Evolutionary conservation across 352 stramenopile genomes (phyloP).

Genomic region (Globisporangium solare): DNA sequence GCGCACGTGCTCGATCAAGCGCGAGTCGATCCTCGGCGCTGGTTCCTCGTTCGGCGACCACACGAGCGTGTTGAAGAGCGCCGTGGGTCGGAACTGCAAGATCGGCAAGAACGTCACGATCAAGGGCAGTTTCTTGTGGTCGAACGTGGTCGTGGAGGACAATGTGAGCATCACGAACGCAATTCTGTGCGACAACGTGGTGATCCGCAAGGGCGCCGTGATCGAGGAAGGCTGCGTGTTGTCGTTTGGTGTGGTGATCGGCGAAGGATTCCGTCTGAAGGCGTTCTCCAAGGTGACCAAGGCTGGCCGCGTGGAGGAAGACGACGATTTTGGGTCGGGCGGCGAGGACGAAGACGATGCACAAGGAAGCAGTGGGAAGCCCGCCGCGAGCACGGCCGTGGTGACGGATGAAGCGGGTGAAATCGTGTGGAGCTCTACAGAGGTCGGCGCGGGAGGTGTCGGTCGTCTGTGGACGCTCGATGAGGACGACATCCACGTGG

Average conservation of each 20-base stretch:
- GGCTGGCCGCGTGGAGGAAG: conserved; percentile 35
- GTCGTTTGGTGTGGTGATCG: conserved; percentile 80
- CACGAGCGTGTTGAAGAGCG: conserved; percentile 49
- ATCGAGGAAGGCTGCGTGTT: conserved; percentile 75
- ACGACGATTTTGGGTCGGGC: conserved; percentile 75
- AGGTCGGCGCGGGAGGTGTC: conserved; percentile 68
- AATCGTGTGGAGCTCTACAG: conserved; percentile 53
- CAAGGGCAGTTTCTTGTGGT: conserved; percentile 77
- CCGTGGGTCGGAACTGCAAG: conserved; percentile 63
- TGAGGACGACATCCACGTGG: conserved; percentile 76
- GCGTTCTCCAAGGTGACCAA: conserved; percentile 84
- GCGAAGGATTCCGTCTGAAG: conserved; percentile 55
- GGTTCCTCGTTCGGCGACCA: conserved; percentile 52
- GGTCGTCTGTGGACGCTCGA: conserved; percentile 81
- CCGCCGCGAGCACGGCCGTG: background rate
- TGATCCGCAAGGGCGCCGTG: conserved; percentile 60
- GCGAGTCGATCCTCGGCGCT: conserved; percentile 72
- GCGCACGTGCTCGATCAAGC: conserved; percentile 55
- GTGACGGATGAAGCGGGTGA: conserved; percentile 6
- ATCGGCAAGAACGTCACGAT: conserved; percentile 75
- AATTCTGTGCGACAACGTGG: conserved; percentile 83
- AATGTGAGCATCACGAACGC: conserved; percentile 63
- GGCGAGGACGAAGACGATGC: conserved; percentile 41
- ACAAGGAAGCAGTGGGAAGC: conserved; percentile 6
- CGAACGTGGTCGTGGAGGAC: conserved; percentile 78